phyloP scores from a whole-genome alignment of 1,139 yeast genomes.

The Spathaspora sp. region DNA sequence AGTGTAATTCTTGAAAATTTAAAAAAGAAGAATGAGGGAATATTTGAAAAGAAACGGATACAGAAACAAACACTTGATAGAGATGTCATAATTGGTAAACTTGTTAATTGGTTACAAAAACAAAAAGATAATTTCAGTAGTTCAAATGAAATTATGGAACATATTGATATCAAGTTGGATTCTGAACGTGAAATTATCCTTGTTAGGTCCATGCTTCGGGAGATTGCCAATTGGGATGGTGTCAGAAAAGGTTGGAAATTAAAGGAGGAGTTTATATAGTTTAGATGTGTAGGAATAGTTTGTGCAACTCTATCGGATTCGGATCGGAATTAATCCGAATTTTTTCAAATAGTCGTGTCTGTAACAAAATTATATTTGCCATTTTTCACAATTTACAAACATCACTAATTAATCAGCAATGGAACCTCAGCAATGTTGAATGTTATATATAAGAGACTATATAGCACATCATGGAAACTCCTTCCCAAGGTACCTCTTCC shows the following conservation, averaged over 20 bases:
- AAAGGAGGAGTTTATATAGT: slow-evolving; percentile 48
- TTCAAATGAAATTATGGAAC: slow-evolving; percentile 58
- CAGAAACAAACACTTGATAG: slow-evolving; percentile 12
- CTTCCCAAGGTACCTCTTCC: slow-evolving; percentile 49
- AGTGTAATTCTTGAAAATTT: slow-evolving; percentile 1
- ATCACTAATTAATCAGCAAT: no score
- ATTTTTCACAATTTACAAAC: neutral
- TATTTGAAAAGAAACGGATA: slow-evolving; percentile 15
- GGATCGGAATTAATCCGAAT: no score
- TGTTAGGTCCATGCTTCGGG: slow-evolving; percentile 66
- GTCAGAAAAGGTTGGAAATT: slow-evolving; percentile 61
- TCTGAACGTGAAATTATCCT: slow-evolving; percentile 60
- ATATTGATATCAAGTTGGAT: slow-evolving; percentile 45
- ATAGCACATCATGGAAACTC: slow-evolving; percentile 11
- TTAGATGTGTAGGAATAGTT: neutral
- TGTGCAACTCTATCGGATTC: no score
- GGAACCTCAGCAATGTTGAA: slow-evolving; percentile 1
- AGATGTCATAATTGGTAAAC: slow-evolving; percentile 25
- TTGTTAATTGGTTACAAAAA: slow-evolving; percentile 32
- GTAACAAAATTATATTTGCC: no score
- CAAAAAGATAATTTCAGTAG: slow-evolving; percentile 46
- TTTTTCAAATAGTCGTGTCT: neutral
- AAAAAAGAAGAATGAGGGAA: slow-evolving; percentile 17
- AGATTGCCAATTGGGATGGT: slow-evolving; percentile 69
- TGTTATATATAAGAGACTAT: slow-evolving; percentile 7